These are phyloP conservation scores for Lignosus rhinocerotis DNA, from an alignment of 1,284 basidiomycete species.

Conservation along the genomic window DNA sequence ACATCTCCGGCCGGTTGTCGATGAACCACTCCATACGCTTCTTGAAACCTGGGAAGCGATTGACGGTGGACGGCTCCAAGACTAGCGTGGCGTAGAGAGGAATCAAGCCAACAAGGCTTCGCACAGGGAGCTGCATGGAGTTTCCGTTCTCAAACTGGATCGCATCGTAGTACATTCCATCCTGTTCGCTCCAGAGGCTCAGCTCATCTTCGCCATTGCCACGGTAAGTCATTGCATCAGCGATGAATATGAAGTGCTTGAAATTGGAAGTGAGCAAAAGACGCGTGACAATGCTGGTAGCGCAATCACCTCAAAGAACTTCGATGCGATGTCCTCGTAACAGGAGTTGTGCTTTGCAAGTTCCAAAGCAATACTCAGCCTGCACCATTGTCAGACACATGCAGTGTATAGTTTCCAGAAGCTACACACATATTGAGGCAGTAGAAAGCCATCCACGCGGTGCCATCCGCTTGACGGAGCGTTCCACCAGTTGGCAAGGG, in stretches of 20 bases:
- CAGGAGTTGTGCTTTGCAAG: conserved; percentile 96
- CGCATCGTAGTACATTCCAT: conserved; percentile 98
- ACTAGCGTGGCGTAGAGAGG: conserved; percentile 95
- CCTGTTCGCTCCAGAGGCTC: conserved; percentile 93
- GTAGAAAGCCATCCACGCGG: conserved; percentile 99
- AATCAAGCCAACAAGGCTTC: conserved; percentile 93
- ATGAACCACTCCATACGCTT: conserved; percentile 99
- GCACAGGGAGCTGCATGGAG: conserved; percentile 87
- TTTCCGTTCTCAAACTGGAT: conserved; percentile 88
- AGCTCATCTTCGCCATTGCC: conserved; percentile 67
- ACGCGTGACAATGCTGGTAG: not conserved
- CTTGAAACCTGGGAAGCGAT: conserved; percentile 95
- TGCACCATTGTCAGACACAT: conserved; percentile 30
- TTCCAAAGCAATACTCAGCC: conserved; percentile 96
- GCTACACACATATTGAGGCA: conserved; percentile 86
- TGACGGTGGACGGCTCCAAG: conserved; percentile 86
- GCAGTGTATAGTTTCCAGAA: not conserved
- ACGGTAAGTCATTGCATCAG: conserved; percentile 96
- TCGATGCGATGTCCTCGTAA: conserved; percentile 99
- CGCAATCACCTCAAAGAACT: conserved; percentile 83
- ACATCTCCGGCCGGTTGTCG: conserved; percentile 86
- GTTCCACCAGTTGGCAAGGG: conserved; percentile 90
- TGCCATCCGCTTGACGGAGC: conserved; percentile 95
- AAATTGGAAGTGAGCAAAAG: not conserved
- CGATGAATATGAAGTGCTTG: conserved; percentile 93